A percentile compares a stretch with the other conserved stretches of the same genome.
Evolutionary conservation across 345 rosid genomes (phyloP).

Genomic region (Firmiana major): DNA sequence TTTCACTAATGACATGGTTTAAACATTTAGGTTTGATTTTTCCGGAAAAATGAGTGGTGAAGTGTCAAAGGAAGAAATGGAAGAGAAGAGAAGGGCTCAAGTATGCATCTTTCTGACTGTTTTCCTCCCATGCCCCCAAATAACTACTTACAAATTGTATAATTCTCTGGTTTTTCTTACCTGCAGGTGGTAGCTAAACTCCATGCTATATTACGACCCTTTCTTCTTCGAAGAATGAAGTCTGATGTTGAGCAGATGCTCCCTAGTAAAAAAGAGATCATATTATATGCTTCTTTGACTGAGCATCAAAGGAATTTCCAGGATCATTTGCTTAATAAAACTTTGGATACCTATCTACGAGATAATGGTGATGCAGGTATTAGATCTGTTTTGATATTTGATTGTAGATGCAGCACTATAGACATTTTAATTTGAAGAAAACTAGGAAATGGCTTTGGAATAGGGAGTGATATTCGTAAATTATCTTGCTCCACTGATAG

Average conservation of each 20-base stretch:
- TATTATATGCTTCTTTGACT: constrained; percentile 83
- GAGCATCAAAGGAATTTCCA: constrained; percentile 81
- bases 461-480: neutral
- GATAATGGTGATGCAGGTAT: constrained; percentile 51
- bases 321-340: constrained; percentile 72
- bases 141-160: neutral
- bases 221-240: constrained; percentile 93
- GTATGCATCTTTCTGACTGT: constrained; percentile 31
- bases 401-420: neutral
- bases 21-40: constrained; percentile 72
- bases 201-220: constrained; percentile 89
- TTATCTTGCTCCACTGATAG: neutral
- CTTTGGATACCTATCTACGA: constrained; percentile 57
- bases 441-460: neutral
- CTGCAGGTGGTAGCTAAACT: constrained; percentile 86
- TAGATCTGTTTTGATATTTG: neutral
- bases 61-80: constrained; percentile 52
- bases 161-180: constrained; percentile 11
- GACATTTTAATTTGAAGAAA: neutral
- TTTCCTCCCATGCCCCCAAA: neutral
- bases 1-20: constrained; percentile 7
- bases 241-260: constrained; percentile 88
- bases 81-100: constrained; percentile 80
- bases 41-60: constrained; percentile 58
- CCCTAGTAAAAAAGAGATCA: constrained; percentile 90